Conservation (phyloP, 140 eudicot species). For the Bidens hawaiensis region DNA sequence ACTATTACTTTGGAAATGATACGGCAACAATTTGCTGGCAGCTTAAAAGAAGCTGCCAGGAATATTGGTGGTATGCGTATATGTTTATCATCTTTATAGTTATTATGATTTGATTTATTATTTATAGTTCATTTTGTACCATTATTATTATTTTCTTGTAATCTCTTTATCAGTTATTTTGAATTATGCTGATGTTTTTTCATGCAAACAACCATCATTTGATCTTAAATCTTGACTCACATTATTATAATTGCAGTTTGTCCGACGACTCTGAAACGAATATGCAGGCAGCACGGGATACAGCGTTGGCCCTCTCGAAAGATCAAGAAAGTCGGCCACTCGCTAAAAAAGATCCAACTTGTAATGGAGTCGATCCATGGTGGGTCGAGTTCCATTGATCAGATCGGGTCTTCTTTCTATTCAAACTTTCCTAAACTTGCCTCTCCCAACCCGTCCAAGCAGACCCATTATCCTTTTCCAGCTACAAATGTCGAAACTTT, state of each 20-base stretch:
- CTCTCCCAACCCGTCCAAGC: conserved; percentile 51
- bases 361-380: conserved; percentile 88
- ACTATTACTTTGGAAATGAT: conserved; percentile 62
- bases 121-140: too few relatives aligned
- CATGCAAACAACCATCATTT: too few relatives aligned
- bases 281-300: conserved; percentile 90
- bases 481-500: conserved; percentile 27
- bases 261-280: conserved; percentile 91
- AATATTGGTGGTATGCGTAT: conserved; percentile 88
- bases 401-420: conserved; percentile 71
- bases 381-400: conserved; percentile 54
- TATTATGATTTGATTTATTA: too few relatives aligned
- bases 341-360: conserved; percentile 66
- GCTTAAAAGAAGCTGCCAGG: conserved; percentile 90
- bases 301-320: conserved; percentile 94
- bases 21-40: conserved; percentile 89
- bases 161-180: too few relatives aligned
- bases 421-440: conserved; percentile 77
- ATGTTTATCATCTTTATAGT: conserved; percentile 12
- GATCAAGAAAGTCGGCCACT: conserved; percentile 95
- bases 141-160: too few relatives aligned
- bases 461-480: conserved; percentile 30
- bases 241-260: conserved; percentile 55
- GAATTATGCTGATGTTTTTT: too few relatives aligned
- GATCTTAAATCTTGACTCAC: background rate